Evolutionary conservation across 163 green algal genomes (phyloP).

Genomic region (Coccomyxa subellipsoidea): DNA sequence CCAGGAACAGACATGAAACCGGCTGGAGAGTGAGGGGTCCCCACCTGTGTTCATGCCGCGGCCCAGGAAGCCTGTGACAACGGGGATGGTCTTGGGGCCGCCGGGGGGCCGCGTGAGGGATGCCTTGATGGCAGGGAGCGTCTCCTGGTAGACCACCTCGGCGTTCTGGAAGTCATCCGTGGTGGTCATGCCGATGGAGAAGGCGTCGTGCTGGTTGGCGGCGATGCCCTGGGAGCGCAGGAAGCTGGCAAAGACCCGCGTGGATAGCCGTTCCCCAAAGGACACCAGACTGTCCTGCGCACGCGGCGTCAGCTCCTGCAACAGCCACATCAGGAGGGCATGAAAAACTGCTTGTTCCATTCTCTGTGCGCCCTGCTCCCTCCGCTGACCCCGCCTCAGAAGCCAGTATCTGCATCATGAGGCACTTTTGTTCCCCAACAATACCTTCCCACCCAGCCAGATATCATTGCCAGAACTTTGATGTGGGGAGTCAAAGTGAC

Average conservation of each 20-base stretch:
- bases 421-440: too few species aligned
- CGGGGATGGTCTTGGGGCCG: slow-evolving; percentile 46
- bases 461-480: too few species aligned
- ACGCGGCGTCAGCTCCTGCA: slow-evolving; percentile 68
- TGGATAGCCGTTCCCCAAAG: slow-evolving; percentile 96
- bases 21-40: not conserved
- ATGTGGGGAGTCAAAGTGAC: too few species aligned
- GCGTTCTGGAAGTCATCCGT: slow-evolving; percentile 90
- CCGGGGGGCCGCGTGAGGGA: slow-evolving; percentile 39
- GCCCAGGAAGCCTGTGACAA: slow-evolving; percentile 94
- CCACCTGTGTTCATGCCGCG: slow-evolving; percentile 55
- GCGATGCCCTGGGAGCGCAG: slow-evolving; percentile 57
- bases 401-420: too few species aligned
- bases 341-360: too few species aligned
- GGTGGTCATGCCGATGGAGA: slow-evolving; percentile 79
- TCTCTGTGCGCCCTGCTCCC: too few species aligned
- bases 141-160: slow-evolving; percentile 62
- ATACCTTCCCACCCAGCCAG: too few species aligned
- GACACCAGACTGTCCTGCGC: slow-evolving; percentile 82
- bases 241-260: slow-evolving; percentile 91
- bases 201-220: slow-evolving; percentile 82
- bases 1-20: too few species aligned
- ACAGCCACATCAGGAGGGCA: too few species aligned
- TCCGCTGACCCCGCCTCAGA: too few species aligned
- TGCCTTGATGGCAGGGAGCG: slow-evolving; percentile 51